Evolutionary conservation across 2,329 filamentous ascomycete species (phyloP).

Genomic region (Colletotrichum sp.): DNA sequence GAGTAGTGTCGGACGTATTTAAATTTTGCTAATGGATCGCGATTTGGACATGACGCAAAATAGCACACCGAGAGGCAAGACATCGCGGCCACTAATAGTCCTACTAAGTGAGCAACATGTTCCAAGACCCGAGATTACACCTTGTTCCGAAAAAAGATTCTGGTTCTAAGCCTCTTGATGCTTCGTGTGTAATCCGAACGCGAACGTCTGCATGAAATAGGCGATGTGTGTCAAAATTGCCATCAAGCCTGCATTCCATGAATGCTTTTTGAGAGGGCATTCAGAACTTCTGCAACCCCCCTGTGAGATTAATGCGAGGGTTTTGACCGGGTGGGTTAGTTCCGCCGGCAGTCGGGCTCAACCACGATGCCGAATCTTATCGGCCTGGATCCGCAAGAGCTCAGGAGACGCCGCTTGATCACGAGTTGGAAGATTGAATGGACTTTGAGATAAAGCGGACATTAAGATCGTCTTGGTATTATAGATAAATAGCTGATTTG

Average conservation of each 20-base stretch:
- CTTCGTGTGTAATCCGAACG: neutral
- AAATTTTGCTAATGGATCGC: neutral
- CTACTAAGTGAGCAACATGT: neutral
- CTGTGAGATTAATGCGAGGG: neutral
- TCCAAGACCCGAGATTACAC: neutral
- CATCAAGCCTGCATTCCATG: neutral
- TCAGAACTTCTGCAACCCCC: neutral
- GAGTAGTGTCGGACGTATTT: neutral
- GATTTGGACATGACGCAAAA: neutral
- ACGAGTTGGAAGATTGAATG: neutral
- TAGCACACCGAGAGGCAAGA: neutral
- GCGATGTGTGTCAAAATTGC: neutral
- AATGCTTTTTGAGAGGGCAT: neutral
- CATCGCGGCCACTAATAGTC: neutral
- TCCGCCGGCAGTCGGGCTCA: neutral
- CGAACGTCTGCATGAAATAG: neutral
- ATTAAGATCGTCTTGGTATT: fast-evolving
- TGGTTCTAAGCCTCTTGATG: neutral
- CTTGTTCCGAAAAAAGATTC: neutral
- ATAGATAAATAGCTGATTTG: neutral
- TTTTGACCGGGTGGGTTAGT: neutral
- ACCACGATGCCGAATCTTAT: neutral
- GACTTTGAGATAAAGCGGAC: neutral
- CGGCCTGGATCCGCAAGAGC: neutral
- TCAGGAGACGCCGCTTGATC: neutral